A percentile compares a stretch with the other conserved stretches of the same genome.
Conservation (phyloP, 805 yeast species). For the Ascoidea rubescens region DNA sequence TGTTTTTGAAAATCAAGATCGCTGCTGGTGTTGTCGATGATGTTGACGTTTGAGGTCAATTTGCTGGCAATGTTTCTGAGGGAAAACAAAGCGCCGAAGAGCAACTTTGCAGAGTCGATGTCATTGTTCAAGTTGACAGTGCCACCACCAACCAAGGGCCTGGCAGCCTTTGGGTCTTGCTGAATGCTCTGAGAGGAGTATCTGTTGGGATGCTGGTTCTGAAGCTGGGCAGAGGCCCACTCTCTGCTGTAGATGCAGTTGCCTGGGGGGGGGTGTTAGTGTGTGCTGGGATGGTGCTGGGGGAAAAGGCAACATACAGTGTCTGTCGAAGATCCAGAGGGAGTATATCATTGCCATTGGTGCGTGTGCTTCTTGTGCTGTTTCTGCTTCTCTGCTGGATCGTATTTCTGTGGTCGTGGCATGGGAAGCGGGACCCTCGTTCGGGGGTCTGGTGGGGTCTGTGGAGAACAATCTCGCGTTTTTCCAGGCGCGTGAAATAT, state of each 20-base stretch:
- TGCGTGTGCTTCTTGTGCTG: no score
- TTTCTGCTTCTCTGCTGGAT: no score
- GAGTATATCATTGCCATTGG: constrained; percentile 55
- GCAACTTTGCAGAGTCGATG: constrained; percentile 62
- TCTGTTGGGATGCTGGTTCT: constrained; percentile 9
- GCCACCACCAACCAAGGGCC: constrained; percentile 15
- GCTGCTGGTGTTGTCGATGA: constrained; percentile 12
- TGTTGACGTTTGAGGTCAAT: constrained; percentile 21
- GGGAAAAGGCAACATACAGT: constrained; percentile 28
- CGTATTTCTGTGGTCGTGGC: no score
- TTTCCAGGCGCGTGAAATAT: no score
- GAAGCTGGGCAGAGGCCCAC: constrained; percentile 24
- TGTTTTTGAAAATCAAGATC: constrained; percentile 2
- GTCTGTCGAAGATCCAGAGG: constrained; percentile 84
- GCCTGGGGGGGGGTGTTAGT: no score
- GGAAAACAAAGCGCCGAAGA: constrained; percentile 78
- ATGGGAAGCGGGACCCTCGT: no score
- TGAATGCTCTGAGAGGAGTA: constrained; percentile 10
- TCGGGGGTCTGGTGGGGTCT: no score
- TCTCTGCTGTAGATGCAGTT: constrained; percentile 75
- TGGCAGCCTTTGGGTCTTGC: constrained; percentile 10
- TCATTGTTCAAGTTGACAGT: constrained; percentile 38
- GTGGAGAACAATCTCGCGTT: no score
- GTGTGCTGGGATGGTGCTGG: no score
- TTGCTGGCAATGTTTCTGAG: constrained; percentile 62